Percentiles rank a stretch among this genome's conserved stretches.
Conservation (phyloP, 352 stramenopile genomes). For the Pythium biforme region DNA sequence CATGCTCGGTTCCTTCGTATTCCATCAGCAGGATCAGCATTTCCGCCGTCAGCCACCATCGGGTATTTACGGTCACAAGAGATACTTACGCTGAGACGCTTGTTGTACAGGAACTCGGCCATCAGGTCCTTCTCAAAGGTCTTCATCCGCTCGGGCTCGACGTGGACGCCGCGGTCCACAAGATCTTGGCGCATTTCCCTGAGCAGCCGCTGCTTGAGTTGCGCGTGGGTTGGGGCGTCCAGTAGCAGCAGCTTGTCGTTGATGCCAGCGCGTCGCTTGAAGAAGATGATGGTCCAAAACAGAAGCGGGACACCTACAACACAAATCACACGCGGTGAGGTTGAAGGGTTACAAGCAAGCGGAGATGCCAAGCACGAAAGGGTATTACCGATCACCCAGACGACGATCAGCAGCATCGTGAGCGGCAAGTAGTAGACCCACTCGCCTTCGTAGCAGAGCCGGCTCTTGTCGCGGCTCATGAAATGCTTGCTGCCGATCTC, state of each 20-base stretch:
- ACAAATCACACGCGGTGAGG: background rate
- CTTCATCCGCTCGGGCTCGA: constrained; percentile 47
- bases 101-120: constrained; percentile 51
- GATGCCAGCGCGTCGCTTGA: constrained; percentile 50
- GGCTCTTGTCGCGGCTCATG: constrained; percentile 61
- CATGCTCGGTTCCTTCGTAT: constrained; percentile 57
- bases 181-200: constrained; percentile 51
- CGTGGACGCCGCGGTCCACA: constrained; percentile 34
- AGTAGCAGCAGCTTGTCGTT: constrained; percentile 51
- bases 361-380: no score
- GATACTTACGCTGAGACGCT: constrained; percentile 46
- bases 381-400: constrained; percentile 79
- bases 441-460: constrained; percentile 47
- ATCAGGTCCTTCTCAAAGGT: constrained; percentile 55
- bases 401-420: constrained; percentile 37
- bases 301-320: constrained; percentile 58
- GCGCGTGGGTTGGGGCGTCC: constrained; percentile 32
- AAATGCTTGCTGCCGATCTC: constrained; percentile 61
- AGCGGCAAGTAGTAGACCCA: constrained; percentile 66
- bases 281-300: constrained; percentile 64
- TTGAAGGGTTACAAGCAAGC: no score
- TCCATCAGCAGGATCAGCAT: background rate
- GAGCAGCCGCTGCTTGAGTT: constrained; percentile 47
- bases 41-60: background rate
- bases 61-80: no score